These are phyloP conservation scores for Aspergillus awamori DNA, from an alignment of 2,329 filamentous ascomycete species.

Conservation along the genomic window DNA sequence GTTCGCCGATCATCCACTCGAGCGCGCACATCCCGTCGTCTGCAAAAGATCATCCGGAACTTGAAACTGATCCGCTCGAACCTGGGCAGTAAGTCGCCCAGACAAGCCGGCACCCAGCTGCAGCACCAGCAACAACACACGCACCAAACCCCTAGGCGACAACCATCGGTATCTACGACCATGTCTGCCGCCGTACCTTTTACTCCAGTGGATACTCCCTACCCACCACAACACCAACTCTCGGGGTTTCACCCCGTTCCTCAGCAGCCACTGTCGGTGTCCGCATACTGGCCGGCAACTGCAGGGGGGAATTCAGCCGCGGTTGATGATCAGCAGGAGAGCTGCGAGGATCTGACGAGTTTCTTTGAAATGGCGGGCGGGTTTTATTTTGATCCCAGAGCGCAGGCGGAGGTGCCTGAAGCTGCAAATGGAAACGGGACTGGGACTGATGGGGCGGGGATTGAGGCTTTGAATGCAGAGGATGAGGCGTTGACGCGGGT, in stretches of 20 bases:
- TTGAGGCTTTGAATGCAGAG: conserved; percentile 38
- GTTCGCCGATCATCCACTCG: conserved; percentile 60
- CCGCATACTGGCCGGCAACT: neutral
- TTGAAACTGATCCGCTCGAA: conserved; percentile 61
- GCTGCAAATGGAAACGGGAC: conserved; percentile 14
- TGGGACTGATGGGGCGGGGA: conserved; percentile 16
- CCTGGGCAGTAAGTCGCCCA: conserved; percentile 34
- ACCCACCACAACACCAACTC: conserved; percentile 8
- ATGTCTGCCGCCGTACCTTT: neutral
- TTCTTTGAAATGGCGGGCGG: conserved; percentile 64
- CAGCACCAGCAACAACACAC: neutral
- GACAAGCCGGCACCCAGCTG: neutral
- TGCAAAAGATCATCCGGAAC: conserved; percentile 62
- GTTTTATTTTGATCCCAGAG: conserved; percentile 33
- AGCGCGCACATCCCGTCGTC: conserved; percentile 57
- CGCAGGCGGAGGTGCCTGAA: neutral
- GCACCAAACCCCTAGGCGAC: neutral
- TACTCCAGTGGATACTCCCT: neutral
- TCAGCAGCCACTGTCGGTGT: conserved; percentile 16
- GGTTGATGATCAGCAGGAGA: conserved; percentile 20
- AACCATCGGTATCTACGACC: neutral
- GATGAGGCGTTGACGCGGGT: conserved; percentile 39
- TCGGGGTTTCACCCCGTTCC: conserved; percentile 23
- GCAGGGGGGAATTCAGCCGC: neutral
- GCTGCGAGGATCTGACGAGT: conserved; percentile 58